Conservation (phyloP, 805 yeast genomes). For the Hanseniaspora hatyaiensis region DNA sequence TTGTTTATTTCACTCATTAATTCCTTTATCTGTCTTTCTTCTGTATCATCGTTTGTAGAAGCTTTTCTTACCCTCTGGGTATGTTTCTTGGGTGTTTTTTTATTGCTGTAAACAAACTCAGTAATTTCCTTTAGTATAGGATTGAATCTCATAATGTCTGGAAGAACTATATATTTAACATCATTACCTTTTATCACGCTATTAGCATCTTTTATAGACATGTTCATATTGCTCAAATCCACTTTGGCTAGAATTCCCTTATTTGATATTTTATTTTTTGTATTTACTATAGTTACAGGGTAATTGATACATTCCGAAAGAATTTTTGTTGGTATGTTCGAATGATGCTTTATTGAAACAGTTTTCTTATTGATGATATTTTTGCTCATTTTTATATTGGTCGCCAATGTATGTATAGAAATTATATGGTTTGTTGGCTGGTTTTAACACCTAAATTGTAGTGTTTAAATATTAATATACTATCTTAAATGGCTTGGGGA, state of each 20-base stretch:
- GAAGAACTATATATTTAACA: slow-evolving; percentile 8
- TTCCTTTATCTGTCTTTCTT: neutral
- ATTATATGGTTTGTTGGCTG: neutral
- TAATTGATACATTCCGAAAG: slow-evolving; percentile 12
- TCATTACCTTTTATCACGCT: slow-evolving; percentile 3
- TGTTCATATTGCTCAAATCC: no score
- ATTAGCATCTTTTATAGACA: neutral
- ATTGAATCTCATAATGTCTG: slow-evolving; percentile 15
- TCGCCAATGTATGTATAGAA: neutral
- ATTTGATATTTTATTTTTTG: neutral
- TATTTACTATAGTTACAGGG: neutral
- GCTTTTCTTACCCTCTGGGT: neutral
- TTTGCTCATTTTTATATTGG: neutral
- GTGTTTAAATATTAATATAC: no score
- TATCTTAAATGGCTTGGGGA: no score
- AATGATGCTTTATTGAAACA: neutral
- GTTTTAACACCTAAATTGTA: no score
- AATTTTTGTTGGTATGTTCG: neutral
- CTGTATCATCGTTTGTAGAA: neutral
- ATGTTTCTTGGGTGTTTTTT: neutral
- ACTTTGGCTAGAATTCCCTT: no score
- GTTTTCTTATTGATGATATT: neutral
- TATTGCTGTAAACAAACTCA: neutral
- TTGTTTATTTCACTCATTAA: neutral
- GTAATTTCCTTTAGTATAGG: slow-evolving; percentile 4